Percentiles rank a stretch among this genome's conserved stretches.
Evolutionary conservation across 352 stramenopile genomes (phyloP).

Genomic region (Pythium phragmitis): DNA sequence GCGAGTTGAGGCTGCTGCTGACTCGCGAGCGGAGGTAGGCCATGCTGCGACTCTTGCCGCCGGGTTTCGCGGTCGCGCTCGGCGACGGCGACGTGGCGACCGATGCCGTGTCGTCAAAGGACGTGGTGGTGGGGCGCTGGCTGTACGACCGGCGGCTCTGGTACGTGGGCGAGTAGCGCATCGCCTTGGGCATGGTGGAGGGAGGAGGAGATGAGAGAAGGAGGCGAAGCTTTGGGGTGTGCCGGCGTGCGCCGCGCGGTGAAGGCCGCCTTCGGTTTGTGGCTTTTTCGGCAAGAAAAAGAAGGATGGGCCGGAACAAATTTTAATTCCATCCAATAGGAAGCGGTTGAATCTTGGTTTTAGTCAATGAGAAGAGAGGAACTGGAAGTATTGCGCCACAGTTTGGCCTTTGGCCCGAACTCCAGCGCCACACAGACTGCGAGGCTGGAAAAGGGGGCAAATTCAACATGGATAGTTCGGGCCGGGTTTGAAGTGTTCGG

Average conservation of each 20-base stretch:
- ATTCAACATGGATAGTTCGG: conserved; percentile 18
- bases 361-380: conserved; percentile 18
- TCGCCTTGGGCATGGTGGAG: conserved; percentile 23
- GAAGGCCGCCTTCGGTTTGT: background rate
- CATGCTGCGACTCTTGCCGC: conserved; percentile 19
- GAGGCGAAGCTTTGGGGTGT: conserved; percentile 4
- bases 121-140: background rate
- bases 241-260: background rate
- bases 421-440: conserved; percentile 9
- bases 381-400: background rate
- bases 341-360: conserved; percentile 29
- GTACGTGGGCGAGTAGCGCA: conserved; percentile 25
- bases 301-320: background rate
- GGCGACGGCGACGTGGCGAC: background rate
- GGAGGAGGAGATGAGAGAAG: background rate
- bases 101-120: background rate
- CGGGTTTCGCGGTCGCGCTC: background rate
- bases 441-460: conserved; percentile 13
- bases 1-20: conserved; percentile 24
- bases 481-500: background rate
- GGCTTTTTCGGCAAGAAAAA: conserved; percentile 1
- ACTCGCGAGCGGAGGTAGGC: conserved; percentile 23
- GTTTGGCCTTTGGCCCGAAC: background rate
- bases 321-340: conserved; percentile 15
- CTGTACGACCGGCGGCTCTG: conserved; percentile 22